A percentile compares a stretch with the other conserved stretches of the same genome.
Conservation (phyloP, 345 rosid species). For the Arabidopsis suecica region DNA sequence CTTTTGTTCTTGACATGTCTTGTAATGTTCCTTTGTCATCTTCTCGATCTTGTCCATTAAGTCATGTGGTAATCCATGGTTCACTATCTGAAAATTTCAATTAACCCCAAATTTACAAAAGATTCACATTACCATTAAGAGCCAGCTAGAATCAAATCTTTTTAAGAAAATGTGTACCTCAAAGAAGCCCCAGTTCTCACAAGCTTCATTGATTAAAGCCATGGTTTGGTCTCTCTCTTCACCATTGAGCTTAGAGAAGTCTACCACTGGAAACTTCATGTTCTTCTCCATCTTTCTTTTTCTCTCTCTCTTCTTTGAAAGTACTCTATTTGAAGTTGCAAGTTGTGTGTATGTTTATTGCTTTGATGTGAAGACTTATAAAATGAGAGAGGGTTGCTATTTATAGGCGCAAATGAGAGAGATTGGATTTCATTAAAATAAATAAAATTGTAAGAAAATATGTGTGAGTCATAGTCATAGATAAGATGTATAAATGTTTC, state of each 20-base stretch:
- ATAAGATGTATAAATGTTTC: slow-evolving; percentile 35
- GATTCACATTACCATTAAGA: slow-evolving; percentile 18
- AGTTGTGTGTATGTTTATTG: slow-evolving; percentile 38
- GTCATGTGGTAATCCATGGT: slow-evolving; percentile 74
- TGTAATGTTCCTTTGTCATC: slow-evolving; percentile 74
- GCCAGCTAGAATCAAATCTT: not conserved
- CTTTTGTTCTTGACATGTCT: slow-evolving; percentile 57
- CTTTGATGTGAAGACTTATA: slow-evolving; percentile 35
- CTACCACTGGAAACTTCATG: slow-evolving; percentile 67
- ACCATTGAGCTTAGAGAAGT: slow-evolving; percentile 68
- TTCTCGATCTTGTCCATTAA: slow-evolving; percentile 77
- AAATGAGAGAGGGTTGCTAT: slow-evolving; percentile 42
- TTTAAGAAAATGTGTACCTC: slow-evolving; percentile 55
- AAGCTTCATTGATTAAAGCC: slow-evolving; percentile 89
- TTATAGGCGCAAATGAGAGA: slow-evolving; percentile 60
- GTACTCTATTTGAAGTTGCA: slow-evolving; percentile 18
- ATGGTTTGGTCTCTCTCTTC: slow-evolving; percentile 65
- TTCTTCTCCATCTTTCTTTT: slow-evolving; percentile 44
- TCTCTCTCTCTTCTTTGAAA: slow-evolving; percentile 31
- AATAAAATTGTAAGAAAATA: slow-evolving; percentile 15
- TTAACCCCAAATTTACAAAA: not conserved
- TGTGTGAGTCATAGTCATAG: slow-evolving; percentile 19
- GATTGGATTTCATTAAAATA: not conserved
- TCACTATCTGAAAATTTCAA: slow-evolving; percentile 55
- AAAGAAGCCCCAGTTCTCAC: slow-evolving; percentile 99